phyloP scores from a whole-genome alignment of 1,139 yeast genomes.

The Saccharomyces hybrid region DNA sequence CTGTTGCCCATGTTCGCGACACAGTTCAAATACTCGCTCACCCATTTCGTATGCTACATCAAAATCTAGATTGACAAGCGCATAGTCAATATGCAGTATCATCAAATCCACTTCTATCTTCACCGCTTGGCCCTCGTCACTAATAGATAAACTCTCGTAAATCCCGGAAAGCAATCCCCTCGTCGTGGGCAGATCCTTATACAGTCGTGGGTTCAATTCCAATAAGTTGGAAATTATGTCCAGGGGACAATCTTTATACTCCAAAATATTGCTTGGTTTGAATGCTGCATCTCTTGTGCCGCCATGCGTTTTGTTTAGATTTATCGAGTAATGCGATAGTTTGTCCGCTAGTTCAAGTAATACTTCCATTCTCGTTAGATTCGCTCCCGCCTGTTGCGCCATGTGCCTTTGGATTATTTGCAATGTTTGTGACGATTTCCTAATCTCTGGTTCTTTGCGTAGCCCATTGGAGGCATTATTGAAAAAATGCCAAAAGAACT shows the following conservation, averaged over 20 bases:
- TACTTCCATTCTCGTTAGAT: conserved; percentile 28
- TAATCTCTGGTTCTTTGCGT: conserved; percentile 41
- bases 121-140: background rate
- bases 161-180: conserved; percentile 39
- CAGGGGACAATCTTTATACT: conserved; percentile 28
- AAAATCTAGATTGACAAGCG: conserved; percentile 49
- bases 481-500: conserved; percentile 50
- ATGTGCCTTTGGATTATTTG: conserved; percentile 32
- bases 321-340: conserved; percentile 34
- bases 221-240: conserved; percentile 39
- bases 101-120: conserved; percentile 32
- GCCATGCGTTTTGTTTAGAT: conserved; percentile 19
- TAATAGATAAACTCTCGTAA: conserved; percentile 30
- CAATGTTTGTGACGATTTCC: conserved; percentile 38
- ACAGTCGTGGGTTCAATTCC: conserved; percentile 50
- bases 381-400: conserved; percentile 28
- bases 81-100: conserved; percentile 50
- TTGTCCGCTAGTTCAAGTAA: conserved; percentile 33
- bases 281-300: conserved; percentile 32
- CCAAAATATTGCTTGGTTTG: conserved; percentile 35
- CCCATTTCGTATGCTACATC: conserved; percentile 38
- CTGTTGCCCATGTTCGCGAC: background rate
- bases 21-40: background rate
- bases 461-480: conserved; percentile 45
- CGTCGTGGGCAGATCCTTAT: conserved; percentile 42